These are phyloP conservation scores for Tetracladium maxilliforme DNA, from an alignment of 2,329 filamentous ascomycete species.

Conservation along the genomic window DNA sequence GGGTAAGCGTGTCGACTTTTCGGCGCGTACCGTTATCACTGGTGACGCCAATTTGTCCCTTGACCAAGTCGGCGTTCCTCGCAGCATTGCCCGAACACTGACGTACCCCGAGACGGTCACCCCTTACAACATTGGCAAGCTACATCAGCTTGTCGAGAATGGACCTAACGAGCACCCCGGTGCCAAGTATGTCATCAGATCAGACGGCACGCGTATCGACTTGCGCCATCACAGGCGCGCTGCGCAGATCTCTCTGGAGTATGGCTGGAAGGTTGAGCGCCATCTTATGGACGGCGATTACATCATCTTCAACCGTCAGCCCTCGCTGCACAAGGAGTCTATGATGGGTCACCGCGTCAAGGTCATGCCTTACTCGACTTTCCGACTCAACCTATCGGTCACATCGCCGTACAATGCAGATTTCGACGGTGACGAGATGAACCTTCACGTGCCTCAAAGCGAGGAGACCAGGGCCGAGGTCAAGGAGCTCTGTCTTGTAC, in stretches of 20 bases:
- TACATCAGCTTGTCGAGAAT: slow-evolving; percentile 80
- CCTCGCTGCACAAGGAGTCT: slow-evolving; percentile 96
- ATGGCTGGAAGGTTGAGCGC: slow-evolving; percentile 97
- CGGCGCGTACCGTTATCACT: slow-evolving; percentile 97
- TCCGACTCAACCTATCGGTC: slow-evolving; percentile 92
- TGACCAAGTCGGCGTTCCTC: slow-evolving; percentile 92
- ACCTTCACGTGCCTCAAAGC: slow-evolving; percentile 95
- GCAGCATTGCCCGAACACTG: slow-evolving; percentile 80
- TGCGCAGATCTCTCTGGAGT: slow-evolving; percentile 74
- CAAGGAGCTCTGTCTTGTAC: slow-evolving; percentile 91
- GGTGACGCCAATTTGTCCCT: slow-evolving; percentile 93
- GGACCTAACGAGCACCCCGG: slow-evolving; percentile 91
- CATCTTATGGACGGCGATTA: slow-evolving; percentile 93
- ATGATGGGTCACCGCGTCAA: slow-evolving; percentile 99
- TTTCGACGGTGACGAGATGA: slow-evolving; percentile 99
- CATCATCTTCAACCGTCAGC: slow-evolving; percentile 99
- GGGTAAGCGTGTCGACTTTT: slow-evolving; percentile 99
- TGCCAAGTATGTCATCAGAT: slow-evolving; percentile 89
- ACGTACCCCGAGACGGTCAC: slow-evolving; percentile 98
- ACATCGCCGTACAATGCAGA: slow-evolving; percentile 99
- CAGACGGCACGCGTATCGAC: slow-evolving; percentile 88
- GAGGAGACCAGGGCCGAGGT: slow-evolving; percentile 95
- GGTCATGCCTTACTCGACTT: slow-evolving; percentile 98
- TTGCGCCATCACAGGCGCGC: slow-evolving; percentile 84
- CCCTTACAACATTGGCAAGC: slow-evolving; percentile 89